These are phyloP conservation scores for Suillus alpinus DNA, from an alignment of 768 basidiomycete species.

Conservation along the genomic window DNA sequence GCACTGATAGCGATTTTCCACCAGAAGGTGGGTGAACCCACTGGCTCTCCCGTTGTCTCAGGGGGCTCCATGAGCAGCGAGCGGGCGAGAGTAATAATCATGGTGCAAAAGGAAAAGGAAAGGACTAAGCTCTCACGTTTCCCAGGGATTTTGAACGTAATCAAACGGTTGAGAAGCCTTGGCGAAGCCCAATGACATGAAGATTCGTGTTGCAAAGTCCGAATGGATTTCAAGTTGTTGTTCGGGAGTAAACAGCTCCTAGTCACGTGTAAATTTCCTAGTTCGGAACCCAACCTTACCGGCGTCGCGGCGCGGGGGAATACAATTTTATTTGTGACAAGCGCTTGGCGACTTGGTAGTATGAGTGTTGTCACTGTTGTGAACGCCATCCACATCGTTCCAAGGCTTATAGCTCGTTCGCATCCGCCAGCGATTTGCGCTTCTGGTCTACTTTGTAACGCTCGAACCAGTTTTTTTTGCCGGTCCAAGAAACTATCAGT, in stretches of 20 bases:
- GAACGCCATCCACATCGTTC: neutral
- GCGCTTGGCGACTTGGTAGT: neutral
- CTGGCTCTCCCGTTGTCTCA: slow-evolving; percentile 20
- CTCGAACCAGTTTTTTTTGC: neutral
- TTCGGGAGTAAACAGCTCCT: neutral
- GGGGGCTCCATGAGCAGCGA: slow-evolving; percentile 3
- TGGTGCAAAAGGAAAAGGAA: slow-evolving; percentile 6
- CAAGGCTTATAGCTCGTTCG: neutral
- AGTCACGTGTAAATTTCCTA: neutral
- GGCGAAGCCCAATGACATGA: neutral
- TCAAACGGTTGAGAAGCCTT: neutral
- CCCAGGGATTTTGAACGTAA: neutral
- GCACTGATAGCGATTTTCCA: slow-evolving; percentile 66
- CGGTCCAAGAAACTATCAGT: neutral
- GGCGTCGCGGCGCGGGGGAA: neutral
- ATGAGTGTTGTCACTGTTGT: neutral
- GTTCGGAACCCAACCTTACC: neutral
- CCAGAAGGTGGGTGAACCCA: slow-evolving; percentile 68
- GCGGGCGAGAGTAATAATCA: slow-evolving; percentile 13
- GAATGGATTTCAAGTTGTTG: too few relatives aligned
- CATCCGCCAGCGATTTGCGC: too few relatives aligned
- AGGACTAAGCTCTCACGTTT: neutral
- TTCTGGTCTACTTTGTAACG: neutral
- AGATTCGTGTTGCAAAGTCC: neutral
- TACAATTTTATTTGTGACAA: neutral